Evolutionary conservation across 495 filamentous ascomycete species (phyloP).

Genomic region (Aspergillus bridgeri): DNA sequence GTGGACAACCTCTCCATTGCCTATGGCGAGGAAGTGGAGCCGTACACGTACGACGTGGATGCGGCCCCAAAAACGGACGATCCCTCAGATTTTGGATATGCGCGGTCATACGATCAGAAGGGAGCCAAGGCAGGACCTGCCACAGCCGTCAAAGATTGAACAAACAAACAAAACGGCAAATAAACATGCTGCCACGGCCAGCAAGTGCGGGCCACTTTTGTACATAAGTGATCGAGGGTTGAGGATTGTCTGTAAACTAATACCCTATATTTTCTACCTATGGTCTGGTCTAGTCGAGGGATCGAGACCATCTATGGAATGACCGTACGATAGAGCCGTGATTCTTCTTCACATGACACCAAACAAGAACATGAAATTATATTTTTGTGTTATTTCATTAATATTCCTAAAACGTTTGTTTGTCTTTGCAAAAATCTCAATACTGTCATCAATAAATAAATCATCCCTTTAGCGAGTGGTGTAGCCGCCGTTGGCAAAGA

Average conservation of each 20-base stretch:
- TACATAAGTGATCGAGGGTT: background rate
- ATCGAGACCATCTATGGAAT: background rate
- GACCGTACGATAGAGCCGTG: background rate
- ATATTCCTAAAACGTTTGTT: too few species aligned
- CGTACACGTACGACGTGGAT: constrained; percentile 10
- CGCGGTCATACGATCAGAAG: constrained; percentile 13
- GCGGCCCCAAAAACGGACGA: constrained; percentile 7
- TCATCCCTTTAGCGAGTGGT: constrained; percentile 27
- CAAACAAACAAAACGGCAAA: constrained; percentile 13
- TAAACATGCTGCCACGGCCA: too few species aligned
- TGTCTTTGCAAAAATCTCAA: too few species aligned
- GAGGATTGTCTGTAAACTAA: background rate
- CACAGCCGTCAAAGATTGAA: constrained; percentile 10
- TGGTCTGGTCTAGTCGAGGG: background rate
- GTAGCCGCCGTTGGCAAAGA: constrained; percentile 40
- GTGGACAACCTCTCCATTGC: constrained; percentile 34
- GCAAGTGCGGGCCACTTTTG: too few species aligned
- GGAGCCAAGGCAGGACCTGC: constrained; percentile 12
- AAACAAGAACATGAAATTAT: background rate
- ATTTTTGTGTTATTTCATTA: background rate
- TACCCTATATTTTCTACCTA: background rate
- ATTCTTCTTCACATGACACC: background rate
- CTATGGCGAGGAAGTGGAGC: constrained; percentile 36
- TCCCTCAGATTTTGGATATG: background rate
- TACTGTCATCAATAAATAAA: too few species aligned